Evolutionary conservation across 495 filamentous ascomycete species (phyloP).

Genomic region (Neurospora sublineolata): DNA sequence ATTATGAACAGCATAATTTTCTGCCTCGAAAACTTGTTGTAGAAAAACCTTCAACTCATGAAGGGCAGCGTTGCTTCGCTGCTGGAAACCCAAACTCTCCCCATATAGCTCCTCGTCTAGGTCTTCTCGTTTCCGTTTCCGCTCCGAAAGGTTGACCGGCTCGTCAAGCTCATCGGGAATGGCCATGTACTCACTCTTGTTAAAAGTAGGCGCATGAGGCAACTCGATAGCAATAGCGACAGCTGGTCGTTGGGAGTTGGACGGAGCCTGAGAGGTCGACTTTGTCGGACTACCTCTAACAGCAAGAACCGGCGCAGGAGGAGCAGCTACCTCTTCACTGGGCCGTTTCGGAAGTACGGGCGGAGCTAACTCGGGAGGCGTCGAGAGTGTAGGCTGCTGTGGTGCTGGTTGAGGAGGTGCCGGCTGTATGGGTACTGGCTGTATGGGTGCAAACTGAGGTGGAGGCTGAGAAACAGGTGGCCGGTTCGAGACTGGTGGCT

Average conservation of each 20-base stretch:
- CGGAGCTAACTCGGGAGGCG: neutral
- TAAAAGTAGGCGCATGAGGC: constrained; percentile 18
- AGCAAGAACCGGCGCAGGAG: neutral
- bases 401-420: neutral
- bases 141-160: constrained; percentile 25
- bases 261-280: constrained; percentile 3
- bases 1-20: constrained; percentile 49
- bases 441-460: neutral
- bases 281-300: neutral
- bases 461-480: neutral
- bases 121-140: constrained; percentile 27
- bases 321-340: neutral
- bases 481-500: neutral
- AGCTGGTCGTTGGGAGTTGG: constrained; percentile 6
- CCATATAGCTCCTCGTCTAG: constrained; percentile 35
- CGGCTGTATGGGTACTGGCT: neutral
- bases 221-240: constrained; percentile 33
- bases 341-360: neutral
- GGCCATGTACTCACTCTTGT: constrained; percentile 29
- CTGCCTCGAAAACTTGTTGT: constrained; percentile 65
- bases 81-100: constrained; percentile 56
- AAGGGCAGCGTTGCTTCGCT: constrained; percentile 63
- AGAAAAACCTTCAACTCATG: constrained; percentile 55
- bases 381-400: neutral
- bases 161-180: constrained; percentile 32